A percentile compares a stretch with the other conserved stretches of the same genome.
phyloP scores from a whole-genome alignment of 305 asterid genomes.

The Solanum hybrid region DNA sequence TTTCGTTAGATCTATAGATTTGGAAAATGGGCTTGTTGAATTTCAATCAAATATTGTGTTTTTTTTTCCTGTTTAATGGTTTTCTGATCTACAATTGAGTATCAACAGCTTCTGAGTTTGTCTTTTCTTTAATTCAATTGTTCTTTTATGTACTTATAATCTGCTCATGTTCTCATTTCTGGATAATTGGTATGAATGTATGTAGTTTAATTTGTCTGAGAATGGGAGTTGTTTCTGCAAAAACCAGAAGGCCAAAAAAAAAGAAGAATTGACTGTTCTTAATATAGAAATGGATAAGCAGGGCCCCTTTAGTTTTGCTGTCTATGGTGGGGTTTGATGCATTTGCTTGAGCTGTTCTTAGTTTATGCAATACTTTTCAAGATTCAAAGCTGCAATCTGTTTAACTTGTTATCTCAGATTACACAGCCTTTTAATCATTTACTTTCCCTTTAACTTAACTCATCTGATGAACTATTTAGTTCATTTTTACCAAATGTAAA shows the following conservation, averaged over 20 bases:
- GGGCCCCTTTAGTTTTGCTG: neutral
- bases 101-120: neutral
- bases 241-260: neutral
- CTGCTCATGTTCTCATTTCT: neutral
- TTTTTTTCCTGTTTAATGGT: neutral
- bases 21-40: slow-evolving; percentile 8
- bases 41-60: slow-evolving; percentile 6
- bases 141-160: neutral
- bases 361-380: neutral
- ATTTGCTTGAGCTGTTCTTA: neutral
- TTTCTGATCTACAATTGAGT: slow-evolving; percentile 1
- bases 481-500: no score
- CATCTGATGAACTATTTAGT: no score
- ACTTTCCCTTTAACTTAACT: no score
- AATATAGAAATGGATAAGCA: neutral
- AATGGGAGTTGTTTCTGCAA: neutral
- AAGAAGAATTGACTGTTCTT: neutral
- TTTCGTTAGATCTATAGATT: slow-evolving; percentile 36
- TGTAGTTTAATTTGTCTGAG: neutral
- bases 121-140: neutral
- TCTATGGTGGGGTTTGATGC: neutral
- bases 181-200: neutral
- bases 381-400: neutral
- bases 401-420: neutral
- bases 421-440: neutral